Evolutionary conservation across 805 yeast species (phyloP).

Genomic region (Sugiyamaella chiloensis): DNA sequence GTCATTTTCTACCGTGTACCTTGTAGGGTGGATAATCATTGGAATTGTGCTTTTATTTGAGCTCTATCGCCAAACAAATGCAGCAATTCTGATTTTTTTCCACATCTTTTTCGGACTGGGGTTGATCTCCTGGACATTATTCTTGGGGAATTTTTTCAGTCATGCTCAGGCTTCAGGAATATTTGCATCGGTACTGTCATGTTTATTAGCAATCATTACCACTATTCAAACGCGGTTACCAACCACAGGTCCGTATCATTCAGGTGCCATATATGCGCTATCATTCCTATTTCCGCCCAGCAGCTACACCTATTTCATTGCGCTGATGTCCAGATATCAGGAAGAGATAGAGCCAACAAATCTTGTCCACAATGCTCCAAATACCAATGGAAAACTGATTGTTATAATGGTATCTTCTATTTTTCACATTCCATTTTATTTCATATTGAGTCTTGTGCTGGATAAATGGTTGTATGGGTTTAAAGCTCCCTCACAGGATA

Average conservation of each 20-base stretch:
- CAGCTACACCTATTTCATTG: constrained; percentile 34
- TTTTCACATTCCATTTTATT: constrained; percentile 31
- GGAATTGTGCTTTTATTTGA: constrained; percentile 26
- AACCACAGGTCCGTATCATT: constrained; percentile 24
- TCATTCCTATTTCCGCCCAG: constrained; percentile 35
- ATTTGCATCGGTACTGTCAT: constrained; percentile 32
- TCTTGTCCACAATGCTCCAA: constrained; percentile 30
- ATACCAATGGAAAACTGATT: constrained; percentile 22
- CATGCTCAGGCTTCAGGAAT: constrained; percentile 36
- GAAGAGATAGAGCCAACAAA: constrained; percentile 23
- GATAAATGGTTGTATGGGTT: constrained; percentile 30
- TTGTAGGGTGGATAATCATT: constrained; percentile 35
- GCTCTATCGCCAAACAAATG: constrained; percentile 27
- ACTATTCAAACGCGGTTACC: constrained; percentile 31
- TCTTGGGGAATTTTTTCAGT: constrained; percentile 31
- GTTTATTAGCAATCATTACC: constrained; percentile 32
- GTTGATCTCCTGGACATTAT: constrained; percentile 32
- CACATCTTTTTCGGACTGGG: constrained; percentile 34
- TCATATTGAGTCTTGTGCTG: constrained; percentile 26
- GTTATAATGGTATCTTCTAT: constrained; percentile 34
- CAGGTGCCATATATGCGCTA: constrained; percentile 29
- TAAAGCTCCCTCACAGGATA: constrained; percentile 17
- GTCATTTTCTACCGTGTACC: constrained; percentile 31
- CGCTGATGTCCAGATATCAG: constrained; percentile 33
- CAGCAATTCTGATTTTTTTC: constrained; percentile 29